phyloP scores from a whole-genome alignment of 441 rosid genomes.

The Corymbia calophylla region DNA sequence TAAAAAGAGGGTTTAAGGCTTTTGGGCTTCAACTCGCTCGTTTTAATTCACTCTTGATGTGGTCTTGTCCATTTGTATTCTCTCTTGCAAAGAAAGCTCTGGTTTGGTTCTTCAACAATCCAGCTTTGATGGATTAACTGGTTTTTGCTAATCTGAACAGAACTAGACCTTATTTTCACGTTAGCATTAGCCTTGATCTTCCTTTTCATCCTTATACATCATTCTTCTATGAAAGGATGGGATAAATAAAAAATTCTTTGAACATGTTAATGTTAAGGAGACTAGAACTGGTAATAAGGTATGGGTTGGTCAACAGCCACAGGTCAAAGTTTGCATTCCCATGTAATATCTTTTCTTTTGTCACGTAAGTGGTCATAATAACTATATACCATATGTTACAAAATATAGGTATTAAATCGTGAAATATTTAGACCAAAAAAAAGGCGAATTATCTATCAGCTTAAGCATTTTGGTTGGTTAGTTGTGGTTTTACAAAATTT shows the following conservation, averaged over 20 bases:
- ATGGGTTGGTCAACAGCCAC: not conserved
- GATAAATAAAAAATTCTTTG: not conserved
- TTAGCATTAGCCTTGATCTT: not conserved
- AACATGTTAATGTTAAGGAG: not conserved
- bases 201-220: not conserved
- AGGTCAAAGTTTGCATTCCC: not conserved
- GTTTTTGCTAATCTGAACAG: not conserved
- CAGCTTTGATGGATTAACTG: not conserved
- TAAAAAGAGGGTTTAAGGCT: not conserved
- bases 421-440: not conserved
- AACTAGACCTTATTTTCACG: not conserved
- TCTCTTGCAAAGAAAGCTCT: not conserved
- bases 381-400: not conserved
- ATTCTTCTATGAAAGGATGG: not conserved
- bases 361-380: not conserved
- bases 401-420: not conserved
- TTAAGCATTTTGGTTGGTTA: not conserved
- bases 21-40: not conserved
- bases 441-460: not conserved
- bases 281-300: not conserved
- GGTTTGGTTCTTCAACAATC: not conserved
- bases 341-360: not conserved
- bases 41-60: not conserved
- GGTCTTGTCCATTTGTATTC: not conserved
- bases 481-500: not conserved